Conservation (phyloP, 2,329 filamentous ascomycete species). For the Paramyrothecium roridum region DNA sequence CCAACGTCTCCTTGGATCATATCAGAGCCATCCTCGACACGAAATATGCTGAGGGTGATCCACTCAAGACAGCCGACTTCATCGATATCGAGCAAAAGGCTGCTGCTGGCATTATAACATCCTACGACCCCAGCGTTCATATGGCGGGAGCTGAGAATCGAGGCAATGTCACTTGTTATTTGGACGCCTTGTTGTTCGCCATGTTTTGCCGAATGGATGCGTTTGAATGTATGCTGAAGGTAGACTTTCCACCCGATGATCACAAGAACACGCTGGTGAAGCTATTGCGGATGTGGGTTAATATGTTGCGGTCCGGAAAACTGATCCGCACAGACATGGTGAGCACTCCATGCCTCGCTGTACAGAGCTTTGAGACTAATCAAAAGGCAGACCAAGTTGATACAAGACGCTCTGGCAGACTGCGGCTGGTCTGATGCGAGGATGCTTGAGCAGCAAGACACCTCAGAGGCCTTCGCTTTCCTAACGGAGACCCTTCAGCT, state of each 20-base stretch:
- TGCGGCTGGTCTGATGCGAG: constrained; percentile 88
- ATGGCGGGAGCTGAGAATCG: constrained; percentile 87
- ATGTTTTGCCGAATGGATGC: constrained; percentile 91
- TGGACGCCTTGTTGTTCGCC: constrained; percentile 87
- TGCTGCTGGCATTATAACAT: constrained; percentile 72
- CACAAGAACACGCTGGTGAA: constrained; percentile 69
- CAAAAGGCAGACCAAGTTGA: constrained; percentile 62
- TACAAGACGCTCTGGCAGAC: constrained; percentile 77
- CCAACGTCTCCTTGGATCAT: constrained; percentile 53
- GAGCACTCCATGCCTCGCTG: constrained; percentile 21
- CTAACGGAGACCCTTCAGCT: constrained; percentile 87
- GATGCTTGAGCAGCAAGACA: constrained; percentile 81
- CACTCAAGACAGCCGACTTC: constrained; percentile 72
- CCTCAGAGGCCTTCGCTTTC: constrained; percentile 92
- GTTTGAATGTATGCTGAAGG: constrained; percentile 89
- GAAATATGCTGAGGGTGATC: constrained; percentile 64
- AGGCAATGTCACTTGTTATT: constrained; percentile 85
- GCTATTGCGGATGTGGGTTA: constrained; percentile 85
- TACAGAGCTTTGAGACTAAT: too few relatives aligned
- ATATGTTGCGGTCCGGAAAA: constrained; percentile 80
- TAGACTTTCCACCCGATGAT: constrained; percentile 67
- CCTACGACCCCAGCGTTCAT: constrained; percentile 67
- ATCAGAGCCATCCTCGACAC: constrained; percentile 55
- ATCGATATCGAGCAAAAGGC: constrained; percentile 78
- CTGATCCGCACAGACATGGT: constrained; percentile 84